phyloP scores from a whole-genome alignment of 805 yeast genomes.

The Kazachstania psychrophila region DNA sequence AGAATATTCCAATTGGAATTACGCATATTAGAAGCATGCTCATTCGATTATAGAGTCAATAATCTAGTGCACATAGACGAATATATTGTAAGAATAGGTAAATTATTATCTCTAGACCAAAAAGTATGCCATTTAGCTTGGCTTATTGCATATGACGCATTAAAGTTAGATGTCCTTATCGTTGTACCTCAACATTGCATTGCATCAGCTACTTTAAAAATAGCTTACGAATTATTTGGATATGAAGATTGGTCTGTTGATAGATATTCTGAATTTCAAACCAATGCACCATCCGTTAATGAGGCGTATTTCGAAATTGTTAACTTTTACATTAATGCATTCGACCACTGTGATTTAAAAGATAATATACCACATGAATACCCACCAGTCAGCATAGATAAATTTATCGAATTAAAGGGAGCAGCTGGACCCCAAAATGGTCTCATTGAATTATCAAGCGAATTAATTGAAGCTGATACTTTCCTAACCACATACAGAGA shows the following conservation, averaged over 20 bases:
- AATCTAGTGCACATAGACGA: slow-evolving; percentile 46
- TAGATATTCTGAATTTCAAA: slow-evolving; percentile 20
- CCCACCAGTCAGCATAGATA: slow-evolving; percentile 22
- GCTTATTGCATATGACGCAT: slow-evolving; percentile 67
- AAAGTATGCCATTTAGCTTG: slow-evolving; percentile 51
- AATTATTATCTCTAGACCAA: slow-evolving; percentile 38
- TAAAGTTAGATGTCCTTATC: slow-evolving; percentile 57
- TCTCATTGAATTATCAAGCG: slow-evolving; percentile 22
- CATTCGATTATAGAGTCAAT: slow-evolving; percentile 70
- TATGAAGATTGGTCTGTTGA: slow-evolving; percentile 14
- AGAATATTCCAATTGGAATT: slow-evolving; percentile 55
- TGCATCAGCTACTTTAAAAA: slow-evolving; percentile 56
- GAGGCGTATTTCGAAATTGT: slow-evolving; percentile 49
- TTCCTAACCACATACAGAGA: slow-evolving; percentile 35
- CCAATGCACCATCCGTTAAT: slow-evolving; percentile 29
- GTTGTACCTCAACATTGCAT: slow-evolving; percentile 68
- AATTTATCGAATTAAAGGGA: slow-evolving; percentile 37
- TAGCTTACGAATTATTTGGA: slow-evolving; percentile 44
- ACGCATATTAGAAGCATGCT: slow-evolving; percentile 62
- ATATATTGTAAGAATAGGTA: slow-evolving; percentile 52
- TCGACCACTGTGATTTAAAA: slow-evolving; percentile 42
- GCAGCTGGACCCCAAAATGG: slow-evolving; percentile 34
- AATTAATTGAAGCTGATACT: slow-evolving; percentile 35
- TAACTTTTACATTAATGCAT: slow-evolving; percentile 52
- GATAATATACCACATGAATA: slow-evolving; percentile 29